A percentile compares a stretch with the other conserved stretches of the same genome.
phyloP scores from a whole-genome alignment of 2,329 filamentous ascomycete genomes.

The Neonectria hederae region DNA sequence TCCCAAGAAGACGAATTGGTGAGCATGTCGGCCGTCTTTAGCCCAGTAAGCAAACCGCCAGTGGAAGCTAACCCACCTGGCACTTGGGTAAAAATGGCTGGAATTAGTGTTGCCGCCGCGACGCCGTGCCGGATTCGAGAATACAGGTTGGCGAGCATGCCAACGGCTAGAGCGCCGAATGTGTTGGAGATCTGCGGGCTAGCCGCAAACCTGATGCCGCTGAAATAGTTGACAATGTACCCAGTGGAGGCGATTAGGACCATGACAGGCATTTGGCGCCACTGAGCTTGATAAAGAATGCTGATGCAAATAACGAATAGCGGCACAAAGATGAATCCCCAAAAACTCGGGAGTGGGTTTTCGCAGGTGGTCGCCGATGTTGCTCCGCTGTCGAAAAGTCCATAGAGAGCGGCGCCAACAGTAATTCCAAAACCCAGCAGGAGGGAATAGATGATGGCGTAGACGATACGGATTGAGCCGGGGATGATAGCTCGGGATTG shows the following conservation, averaged over 20 bases:
- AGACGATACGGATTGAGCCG: conserved; percentile 78
- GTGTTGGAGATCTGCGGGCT: conserved; percentile 82
- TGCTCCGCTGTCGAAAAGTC: conserved; percentile 65
- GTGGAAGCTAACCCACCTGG: conserved; percentile 59
- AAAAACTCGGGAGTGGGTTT: conserved; percentile 53
- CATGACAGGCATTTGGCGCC: conserved; percentile 83
- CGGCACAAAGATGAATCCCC: conserved; percentile 77
- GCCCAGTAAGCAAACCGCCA: conserved; percentile 56
- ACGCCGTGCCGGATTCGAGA: conserved; percentile 66
- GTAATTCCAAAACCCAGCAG: conserved; percentile 79
- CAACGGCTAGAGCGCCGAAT: conserved; percentile 79
- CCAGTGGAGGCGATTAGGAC: conserved; percentile 76
- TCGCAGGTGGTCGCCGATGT: conserved; percentile 55
- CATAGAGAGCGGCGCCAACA: conserved; percentile 71
- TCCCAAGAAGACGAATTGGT: conserved; percentile 50
- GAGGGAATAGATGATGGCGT: conserved; percentile 77
- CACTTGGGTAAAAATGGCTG: conserved; percentile 60
- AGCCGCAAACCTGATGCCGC: conserved; percentile 69
- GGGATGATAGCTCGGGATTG: conserved; percentile 75
- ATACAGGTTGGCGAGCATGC: conserved; percentile 80
- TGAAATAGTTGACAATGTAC: conserved; percentile 81
- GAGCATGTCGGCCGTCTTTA: conserved; percentile 55
- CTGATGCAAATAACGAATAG: conserved; percentile 77
- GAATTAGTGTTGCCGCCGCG: conserved; percentile 57
- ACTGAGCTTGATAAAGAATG: conserved; percentile 83